A percentile compares a stretch with the other conserved stretches of the same genome.
Conservation (phyloP, 495 filamentous ascomycete species). For the Podospora pseudocomata region DNA sequence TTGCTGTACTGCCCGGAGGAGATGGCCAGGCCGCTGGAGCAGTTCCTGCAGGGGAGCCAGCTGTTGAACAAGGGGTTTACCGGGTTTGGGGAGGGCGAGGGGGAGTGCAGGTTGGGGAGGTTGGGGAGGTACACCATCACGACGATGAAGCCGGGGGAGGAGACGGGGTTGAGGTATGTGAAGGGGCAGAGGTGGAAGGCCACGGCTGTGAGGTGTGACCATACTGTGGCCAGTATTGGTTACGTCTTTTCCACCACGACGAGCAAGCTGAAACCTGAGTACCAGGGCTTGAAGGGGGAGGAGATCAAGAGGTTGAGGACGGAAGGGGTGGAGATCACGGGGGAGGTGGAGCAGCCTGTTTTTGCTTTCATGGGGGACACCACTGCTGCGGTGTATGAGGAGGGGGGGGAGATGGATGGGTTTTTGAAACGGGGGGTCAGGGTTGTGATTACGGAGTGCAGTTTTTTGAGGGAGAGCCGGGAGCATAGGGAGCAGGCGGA, state of each 20-base stretch:
- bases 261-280: constrained; percentile 28
- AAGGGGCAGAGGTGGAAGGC: constrained; percentile 23
- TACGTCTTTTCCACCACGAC: constrained; percentile 36
- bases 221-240: constrained; percentile 37
- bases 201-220: constrained; percentile 34
- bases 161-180: background rate
- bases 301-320: constrained; percentile 28
- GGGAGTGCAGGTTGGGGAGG: too few species aligned
- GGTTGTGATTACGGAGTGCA: constrained; percentile 41
- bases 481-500: constrained; percentile 34
- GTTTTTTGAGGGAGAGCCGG: constrained; percentile 28
- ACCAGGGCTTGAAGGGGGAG: constrained; percentile 11
- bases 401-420: constrained; percentile 9
- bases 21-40: constrained; percentile 30
- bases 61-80: constrained; percentile 32
- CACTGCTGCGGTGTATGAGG: constrained; percentile 25
- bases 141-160: too few species aligned
- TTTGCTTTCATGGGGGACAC: constrained; percentile 42
- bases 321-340: constrained; percentile 26
- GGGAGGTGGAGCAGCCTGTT: constrained; percentile 26
- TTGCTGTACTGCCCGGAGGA: constrained; percentile 35
- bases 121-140: background rate
- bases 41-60: constrained; percentile 29
- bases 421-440: constrained; percentile 27
- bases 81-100: constrained; percentile 1